These are phyloP conservation scores for Venturia effusa DNA, from an alignment of 2,329 filamentous ascomycete genomes.

Conservation along the genomic window DNA sequence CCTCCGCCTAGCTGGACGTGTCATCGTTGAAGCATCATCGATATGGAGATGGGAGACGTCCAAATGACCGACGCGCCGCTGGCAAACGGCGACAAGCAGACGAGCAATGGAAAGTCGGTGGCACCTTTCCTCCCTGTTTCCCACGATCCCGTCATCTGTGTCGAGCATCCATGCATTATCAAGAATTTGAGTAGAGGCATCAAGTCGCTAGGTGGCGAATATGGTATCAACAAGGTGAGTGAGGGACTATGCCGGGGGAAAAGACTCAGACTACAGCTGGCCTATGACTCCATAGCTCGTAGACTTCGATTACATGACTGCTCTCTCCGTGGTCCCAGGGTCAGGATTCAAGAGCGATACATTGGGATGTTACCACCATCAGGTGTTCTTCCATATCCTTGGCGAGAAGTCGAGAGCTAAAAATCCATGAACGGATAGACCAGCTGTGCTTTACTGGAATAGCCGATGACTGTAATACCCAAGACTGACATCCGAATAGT, in stretches of 20 bases:
- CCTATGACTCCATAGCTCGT: neutral
- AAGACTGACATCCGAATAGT: constrained; percentile 22
- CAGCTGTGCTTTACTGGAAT: neutral
- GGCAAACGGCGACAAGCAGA: neutral
- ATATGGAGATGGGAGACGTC: neutral
- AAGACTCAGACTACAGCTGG: neutral
- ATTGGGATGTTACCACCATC: too few relatives aligned
- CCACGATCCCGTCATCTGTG: constrained; percentile 41
- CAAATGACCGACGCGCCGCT: neutral
- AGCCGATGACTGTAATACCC: neutral
- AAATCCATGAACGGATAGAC: too few relatives aligned
- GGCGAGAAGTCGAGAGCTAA: too few relatives aligned
- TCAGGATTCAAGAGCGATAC: too few relatives aligned
- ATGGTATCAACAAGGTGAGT: constrained; percentile 42
- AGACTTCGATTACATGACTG: neutral
- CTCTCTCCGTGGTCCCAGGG: too few relatives aligned
- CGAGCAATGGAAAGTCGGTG: neutral
- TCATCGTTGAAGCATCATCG: neutral
- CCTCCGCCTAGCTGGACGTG: neutral
- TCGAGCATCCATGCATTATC: constrained; percentile 59
- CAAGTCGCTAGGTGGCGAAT: constrained; percentile 48
- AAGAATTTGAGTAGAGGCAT: constrained; percentile 54
- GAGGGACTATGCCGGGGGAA: neutral
- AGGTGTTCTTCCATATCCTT: too few relatives aligned
- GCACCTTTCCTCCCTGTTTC: constrained; percentile 42